phyloP scores from a whole-genome alignment of 2,329 filamentous ascomycete species.

The Eurotiales sp. region DNA sequence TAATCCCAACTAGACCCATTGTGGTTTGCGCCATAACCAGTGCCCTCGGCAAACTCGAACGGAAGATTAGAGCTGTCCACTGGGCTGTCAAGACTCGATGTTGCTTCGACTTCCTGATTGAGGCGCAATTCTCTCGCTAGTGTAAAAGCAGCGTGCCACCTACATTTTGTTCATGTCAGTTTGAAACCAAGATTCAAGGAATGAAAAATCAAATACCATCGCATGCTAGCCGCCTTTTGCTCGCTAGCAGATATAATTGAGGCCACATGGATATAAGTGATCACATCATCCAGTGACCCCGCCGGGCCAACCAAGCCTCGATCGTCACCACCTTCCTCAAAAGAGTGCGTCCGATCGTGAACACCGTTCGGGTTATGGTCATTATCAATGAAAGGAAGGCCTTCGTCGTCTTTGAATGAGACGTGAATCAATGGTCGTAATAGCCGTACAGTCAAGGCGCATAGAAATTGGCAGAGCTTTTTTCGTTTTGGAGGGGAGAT shows the following conservation, averaged over 20 bases:
- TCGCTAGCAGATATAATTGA: slow-evolving; percentile 91
- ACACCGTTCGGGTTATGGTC: slow-evolving; percentile 62
- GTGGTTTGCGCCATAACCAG: slow-evolving; percentile 44
- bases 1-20: slow-evolving; percentile 18
- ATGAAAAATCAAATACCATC: slow-evolving; percentile 56
- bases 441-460: slow-evolving; percentile 79
- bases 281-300: slow-evolving; percentile 79
- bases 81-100: slow-evolving; percentile 25
- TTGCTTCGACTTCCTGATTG: slow-evolving; percentile 65
- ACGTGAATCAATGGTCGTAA: slow-evolving; percentile 83
- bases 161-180: no score
- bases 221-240: slow-evolving; percentile 87
- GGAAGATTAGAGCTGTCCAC: slow-evolving; percentile 29
- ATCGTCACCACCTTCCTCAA: slow-evolving; percentile 56
- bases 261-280: slow-evolving; percentile 87
- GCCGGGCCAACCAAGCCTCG: slow-evolving; percentile 49
- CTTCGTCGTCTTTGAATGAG: slow-evolving; percentile 49
- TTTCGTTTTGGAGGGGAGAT: slow-evolving; percentile 76
- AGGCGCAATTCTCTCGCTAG: slow-evolving; percentile 83
- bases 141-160: slow-evolving; percentile 90
- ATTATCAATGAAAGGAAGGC: slow-evolving; percentile 32
- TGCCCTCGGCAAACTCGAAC: slow-evolving; percentile 32
- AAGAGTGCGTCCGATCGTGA: slow-evolving; percentile 58
- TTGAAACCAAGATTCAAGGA: no score
- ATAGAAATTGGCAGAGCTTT: slow-evolving; percentile 80